Conservation (phyloP, 495 filamentous ascomycete genomes). For the Penicillium mononematosum region DNA sequence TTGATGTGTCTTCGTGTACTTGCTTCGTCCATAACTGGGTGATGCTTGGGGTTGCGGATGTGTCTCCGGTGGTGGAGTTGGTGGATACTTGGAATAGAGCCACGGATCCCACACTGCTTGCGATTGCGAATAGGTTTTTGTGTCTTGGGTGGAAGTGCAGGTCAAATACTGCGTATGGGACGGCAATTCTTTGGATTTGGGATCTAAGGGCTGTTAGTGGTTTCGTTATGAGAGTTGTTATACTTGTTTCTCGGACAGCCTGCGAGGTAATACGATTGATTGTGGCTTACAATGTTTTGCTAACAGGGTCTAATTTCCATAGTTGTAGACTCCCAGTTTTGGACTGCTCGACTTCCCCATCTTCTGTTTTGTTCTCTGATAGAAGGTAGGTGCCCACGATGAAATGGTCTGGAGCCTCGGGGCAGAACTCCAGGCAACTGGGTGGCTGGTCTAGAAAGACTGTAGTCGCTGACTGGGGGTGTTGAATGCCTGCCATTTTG, state of each 20-base stretch:
- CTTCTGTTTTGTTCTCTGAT: slow-evolving; percentile 44
- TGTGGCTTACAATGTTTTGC: slow-evolving; percentile 49
- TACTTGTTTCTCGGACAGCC: not conserved
- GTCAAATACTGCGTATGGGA: slow-evolving; percentile 76
- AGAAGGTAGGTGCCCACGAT: slow-evolving; percentile 86
- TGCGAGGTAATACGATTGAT: not conserved
- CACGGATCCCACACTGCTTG: slow-evolving; percentile 69
- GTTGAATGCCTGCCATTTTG: slow-evolving; percentile 23
- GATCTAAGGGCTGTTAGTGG: slow-evolving; percentile 25
- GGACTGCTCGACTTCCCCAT: slow-evolving; percentile 46
- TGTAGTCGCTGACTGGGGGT: slow-evolving; percentile 35
- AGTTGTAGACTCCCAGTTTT: slow-evolving; percentile 73
- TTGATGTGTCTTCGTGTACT: slow-evolving; percentile 48
- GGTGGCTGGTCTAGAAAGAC: slow-evolving; percentile 61
- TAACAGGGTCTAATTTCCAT: slow-evolving; percentile 52
- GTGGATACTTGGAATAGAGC: slow-evolving; percentile 55
- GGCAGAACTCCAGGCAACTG: slow-evolving; percentile 82
- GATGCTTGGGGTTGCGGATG: slow-evolving; percentile 22
- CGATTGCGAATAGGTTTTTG: slow-evolving; percentile 60
- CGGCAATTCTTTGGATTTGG: slow-evolving; percentile 46
- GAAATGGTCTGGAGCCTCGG: slow-evolving; percentile 61
- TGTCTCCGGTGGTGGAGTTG: slow-evolving; percentile 6
- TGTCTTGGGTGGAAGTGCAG: slow-evolving; percentile 70
- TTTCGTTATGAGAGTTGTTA: not conserved
- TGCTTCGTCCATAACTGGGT: slow-evolving; percentile 35